Conservation (phyloP, 116 monocot genomes). For the Posidonia oceanica region DNA sequence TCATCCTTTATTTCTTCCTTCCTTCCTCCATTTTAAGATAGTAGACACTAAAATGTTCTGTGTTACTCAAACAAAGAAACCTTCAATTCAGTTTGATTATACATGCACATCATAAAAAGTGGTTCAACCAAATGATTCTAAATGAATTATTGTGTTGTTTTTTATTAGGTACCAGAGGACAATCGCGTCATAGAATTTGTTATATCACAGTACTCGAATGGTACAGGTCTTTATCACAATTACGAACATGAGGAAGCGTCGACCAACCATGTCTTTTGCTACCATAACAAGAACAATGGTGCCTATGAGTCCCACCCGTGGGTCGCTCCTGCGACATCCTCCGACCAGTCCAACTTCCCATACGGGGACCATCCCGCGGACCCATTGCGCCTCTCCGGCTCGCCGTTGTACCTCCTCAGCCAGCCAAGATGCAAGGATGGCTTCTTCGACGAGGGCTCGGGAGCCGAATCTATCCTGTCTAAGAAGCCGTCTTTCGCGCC, state of each 20-base stretch:
- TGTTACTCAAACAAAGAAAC: too few relatives aligned
- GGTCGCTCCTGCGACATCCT: constrained; percentile 8
- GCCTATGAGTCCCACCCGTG: constrained; percentile 7
- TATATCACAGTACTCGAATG: constrained; percentile 28
- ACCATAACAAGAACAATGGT: neutral
- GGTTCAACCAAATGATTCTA: neutral
- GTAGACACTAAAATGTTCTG: too few relatives aligned
- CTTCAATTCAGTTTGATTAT: too few relatives aligned
- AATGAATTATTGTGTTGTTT: neutral
- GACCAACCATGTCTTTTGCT: neutral
- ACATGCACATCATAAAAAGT: neutral
- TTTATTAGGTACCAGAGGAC: constrained; percentile 42
- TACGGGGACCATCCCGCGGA: constrained; percentile 19
- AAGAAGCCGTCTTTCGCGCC: neutral
- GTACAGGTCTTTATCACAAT: neutral
- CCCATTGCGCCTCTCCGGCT: constrained; percentile 16
- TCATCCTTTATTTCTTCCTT: too few relatives aligned
- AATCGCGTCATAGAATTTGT: constrained; percentile 34
- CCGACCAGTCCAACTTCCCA: constrained; percentile 4
- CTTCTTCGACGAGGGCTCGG: constrained; percentile 17
- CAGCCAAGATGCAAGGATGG: constrained; percentile 1
- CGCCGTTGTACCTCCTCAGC: constrained; percentile 22
- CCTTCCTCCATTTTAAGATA: too few relatives aligned
- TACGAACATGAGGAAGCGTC: neutral
- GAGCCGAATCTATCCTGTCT: constrained; percentile 6